A percentile compares a stretch with the other conserved stretches of the same genome.
phyloP scores from a whole-genome alignment of 169 alveolate species.

The Eimeria praecox region DNA sequence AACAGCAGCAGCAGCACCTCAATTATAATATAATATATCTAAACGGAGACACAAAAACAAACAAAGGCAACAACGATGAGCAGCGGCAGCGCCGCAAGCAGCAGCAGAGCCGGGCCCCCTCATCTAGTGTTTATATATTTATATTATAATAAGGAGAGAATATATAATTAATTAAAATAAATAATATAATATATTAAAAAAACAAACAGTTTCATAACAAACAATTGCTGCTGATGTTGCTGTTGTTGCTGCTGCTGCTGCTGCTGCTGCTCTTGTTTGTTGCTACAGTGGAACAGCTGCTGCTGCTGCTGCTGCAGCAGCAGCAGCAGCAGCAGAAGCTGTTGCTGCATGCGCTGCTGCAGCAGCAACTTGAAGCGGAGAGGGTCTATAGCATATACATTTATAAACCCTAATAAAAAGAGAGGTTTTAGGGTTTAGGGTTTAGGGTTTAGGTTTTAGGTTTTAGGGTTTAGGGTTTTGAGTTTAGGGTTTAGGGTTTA shows the following conservation, averaged over 20 bases:
- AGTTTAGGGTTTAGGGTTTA: not conserved
- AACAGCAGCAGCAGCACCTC: too few relatives aligned
- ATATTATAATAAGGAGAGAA: too few relatives aligned
- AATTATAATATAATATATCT: too few relatives aligned
- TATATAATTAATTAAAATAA: too few relatives aligned
- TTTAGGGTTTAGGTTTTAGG: not conserved
- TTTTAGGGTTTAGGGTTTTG: not conserved
- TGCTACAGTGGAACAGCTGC: not conserved
- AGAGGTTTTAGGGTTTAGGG: not conserved
- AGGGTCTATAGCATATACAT: not conserved
- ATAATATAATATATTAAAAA: not conserved
- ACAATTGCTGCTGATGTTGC: not conserved
- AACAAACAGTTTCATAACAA: not conserved
- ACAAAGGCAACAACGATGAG: too few relatives aligned
- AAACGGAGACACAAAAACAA: too few relatives aligned
- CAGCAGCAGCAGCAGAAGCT: not conserved
- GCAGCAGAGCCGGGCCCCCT: too few relatives aligned
- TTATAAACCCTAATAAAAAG: not conserved
- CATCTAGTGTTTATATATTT: too few relatives aligned
- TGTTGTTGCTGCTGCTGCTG: not conserved
- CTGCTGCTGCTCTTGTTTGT: conserved; percentile 23
- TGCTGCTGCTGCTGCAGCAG: conserved; percentile 33
- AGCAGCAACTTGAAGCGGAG: not conserved
- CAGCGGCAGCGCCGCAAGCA: too few relatives aligned
- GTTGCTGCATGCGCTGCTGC: conserved; percentile 1